Conservation (phyloP, 768 basidiomycete species). For the Lentinus tigrinus region DNA sequence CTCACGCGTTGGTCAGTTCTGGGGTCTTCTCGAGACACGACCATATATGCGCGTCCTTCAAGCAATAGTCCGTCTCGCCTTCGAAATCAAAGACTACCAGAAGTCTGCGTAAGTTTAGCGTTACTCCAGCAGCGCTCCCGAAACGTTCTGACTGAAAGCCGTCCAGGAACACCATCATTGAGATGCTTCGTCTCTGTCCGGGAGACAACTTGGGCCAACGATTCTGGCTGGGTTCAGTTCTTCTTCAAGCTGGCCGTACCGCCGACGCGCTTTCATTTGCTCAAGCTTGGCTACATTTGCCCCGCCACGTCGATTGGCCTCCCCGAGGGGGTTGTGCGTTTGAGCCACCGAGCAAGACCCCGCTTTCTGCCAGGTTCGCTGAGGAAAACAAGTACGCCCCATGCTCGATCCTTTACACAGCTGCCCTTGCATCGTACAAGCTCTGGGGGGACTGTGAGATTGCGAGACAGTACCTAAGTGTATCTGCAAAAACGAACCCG, state of each 20-base stretch:
- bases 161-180: slow-evolving; percentile 35
- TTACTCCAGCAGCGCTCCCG: neutral
- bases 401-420: slow-evolving; percentile 31
- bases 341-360: slow-evolving; percentile 8
- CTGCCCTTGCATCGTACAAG: slow-evolving; percentile 42
- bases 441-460: slow-evolving; percentile 40
- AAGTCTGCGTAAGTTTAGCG: slow-evolving; percentile 33
- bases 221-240: slow-evolving; percentile 37
- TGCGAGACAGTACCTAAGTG: slow-evolving; percentile 39
- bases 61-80: slow-evolving; percentile 35
- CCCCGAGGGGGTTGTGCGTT: slow-evolving; percentile 23
- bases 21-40: slow-evolving; percentile 37
- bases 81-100: slow-evolving; percentile 32
- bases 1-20: slow-evolving; percentile 35
- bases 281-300: slow-evolving; percentile 34
- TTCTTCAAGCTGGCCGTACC: slow-evolving; percentile 34
- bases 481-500: slow-evolving; percentile 35
- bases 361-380: slow-evolving; percentile 19
- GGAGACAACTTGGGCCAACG: slow-evolving; percentile 42
- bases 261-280: slow-evolving; percentile 41
- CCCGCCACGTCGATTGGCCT: neutral
- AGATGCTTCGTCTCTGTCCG: slow-evolving; percentile 44
- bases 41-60: slow-evolving; percentile 48
- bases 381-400: neutral
- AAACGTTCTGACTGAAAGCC: neutral